These are phyloP conservation scores for Galerina sulciceps DNA, from an alignment of 768 basidiomycete species.

Conservation along the genomic window DNA sequence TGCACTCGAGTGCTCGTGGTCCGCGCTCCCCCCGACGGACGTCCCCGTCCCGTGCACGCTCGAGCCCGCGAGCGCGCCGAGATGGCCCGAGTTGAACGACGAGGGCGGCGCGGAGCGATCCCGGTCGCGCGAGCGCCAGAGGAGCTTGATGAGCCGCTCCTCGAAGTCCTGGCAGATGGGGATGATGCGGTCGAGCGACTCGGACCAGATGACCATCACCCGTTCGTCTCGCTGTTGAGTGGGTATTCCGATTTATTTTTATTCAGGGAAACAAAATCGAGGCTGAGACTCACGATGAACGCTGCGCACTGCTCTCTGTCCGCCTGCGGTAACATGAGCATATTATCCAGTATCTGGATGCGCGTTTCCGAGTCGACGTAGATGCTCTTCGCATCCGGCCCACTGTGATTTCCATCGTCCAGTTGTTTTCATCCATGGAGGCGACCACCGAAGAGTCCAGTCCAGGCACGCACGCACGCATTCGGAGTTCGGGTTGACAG, in stretches of 20 bases:
- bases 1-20: constrained; percentile 6
- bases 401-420: constrained; percentile 33
- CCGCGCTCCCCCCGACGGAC: not conserved
- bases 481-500: too few species aligned
- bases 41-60: constrained; percentile 1
- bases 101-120: constrained; percentile 7
- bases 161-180: constrained; percentile 76
- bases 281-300: constrained; percentile 65
- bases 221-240: constrained; percentile 72
- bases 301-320: constrained; percentile 90
- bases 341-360: constrained; percentile 83
- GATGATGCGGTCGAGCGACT: constrained; percentile 78
- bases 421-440: too few species aligned
- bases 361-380: constrained; percentile 83
- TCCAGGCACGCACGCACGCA: too few species aligned
- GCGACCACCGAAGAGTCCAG: too few species aligned
- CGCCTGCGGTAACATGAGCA: constrained; percentile 75
- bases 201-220: constrained; percentile 85
- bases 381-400: constrained; percentile 59
- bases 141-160: constrained; percentile 77
- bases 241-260: not conserved
- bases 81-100: constrained; percentile 4
- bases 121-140: constrained; percentile 61
- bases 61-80: not conserved
- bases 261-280: not conserved